Conservation (phyloP, 164 flowering plant genomes). For the Umbilicus rupestris region DNA sequence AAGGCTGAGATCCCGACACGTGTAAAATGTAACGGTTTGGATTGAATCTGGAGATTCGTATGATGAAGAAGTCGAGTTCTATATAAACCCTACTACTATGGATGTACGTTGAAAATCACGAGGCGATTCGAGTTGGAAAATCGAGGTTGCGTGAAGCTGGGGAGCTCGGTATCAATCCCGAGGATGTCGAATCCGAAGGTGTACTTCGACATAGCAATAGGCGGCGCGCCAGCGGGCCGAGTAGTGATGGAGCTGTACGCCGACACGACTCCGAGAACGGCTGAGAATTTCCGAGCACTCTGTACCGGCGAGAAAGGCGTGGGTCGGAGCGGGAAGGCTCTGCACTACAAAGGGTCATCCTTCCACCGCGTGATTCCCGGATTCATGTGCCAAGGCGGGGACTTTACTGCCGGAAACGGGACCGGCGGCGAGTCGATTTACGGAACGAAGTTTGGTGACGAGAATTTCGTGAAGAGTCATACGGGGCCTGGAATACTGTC, state of each 20-base stretch:
- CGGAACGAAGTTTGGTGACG: slow-evolving; percentile 1
- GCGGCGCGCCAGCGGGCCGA: slow-evolving; percentile 3
- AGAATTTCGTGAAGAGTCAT: slow-evolving; percentile 2
- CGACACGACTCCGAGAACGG: background rate
- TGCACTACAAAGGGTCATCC: slow-evolving; percentile 3
- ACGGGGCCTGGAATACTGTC: slow-evolving; percentile 1
- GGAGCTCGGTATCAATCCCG: background rate
- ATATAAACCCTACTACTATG: background rate
- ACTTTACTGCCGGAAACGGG: slow-evolving; percentile 6
- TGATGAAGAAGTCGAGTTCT: background rate
- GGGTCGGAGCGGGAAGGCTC: background rate
- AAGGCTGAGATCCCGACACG: background rate
- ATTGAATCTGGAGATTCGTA: background rate
- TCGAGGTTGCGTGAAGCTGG: background rate
- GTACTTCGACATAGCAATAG: slow-evolving; percentile 3
- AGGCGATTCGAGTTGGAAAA: background rate
- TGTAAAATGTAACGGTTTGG: background rate
- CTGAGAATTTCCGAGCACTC: slow-evolving; percentile 4
- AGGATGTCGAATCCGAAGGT: slow-evolving; percentile 4
- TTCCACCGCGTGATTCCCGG: slow-evolving; percentile 10
- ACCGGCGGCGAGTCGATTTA: slow-evolving; percentile 5
- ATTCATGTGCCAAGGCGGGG: slow-evolving; percentile 6
- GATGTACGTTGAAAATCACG: background rate
- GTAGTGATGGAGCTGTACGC: slow-evolving; percentile 8
- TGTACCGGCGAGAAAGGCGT: slow-evolving; percentile 6